Evolutionary conservation across 2,329 filamentous ascomycete species (phyloP), one percentile per base, ranked within the genome.

Genomic region (Ophiostoma perfectum): DNA sequence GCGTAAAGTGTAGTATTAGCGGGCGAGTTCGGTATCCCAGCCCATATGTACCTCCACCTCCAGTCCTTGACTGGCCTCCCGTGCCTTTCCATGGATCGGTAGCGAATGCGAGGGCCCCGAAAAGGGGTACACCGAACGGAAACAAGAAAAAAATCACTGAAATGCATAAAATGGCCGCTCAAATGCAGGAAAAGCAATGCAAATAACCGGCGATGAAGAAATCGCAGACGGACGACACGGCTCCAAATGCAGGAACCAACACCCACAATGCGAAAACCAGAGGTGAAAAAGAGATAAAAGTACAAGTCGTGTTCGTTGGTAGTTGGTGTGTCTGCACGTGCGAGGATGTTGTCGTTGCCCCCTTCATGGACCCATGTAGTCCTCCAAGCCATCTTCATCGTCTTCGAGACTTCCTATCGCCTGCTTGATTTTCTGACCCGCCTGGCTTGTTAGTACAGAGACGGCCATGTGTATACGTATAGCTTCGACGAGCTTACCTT

Each of bases 401-500:
- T 93, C 89, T 74, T 96, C 92, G 69, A 98, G 85, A 74, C 89
- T 90, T 81, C 98, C 94, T 80, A 99, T 97, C 18, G 92, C 93
- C 77, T 97, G 93, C 79, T 98, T 99, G 79, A 99, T 97, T 78
- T 93, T 90, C 71, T 91, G 90, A 72, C 92, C 93, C 74, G 94
- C 92, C 93, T 97, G 73, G 14, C 67, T 18, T 73, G 78, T 77
- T 67, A 67, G 69, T 16, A 49, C 6, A 52, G 63, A 6, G 12
- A 39, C 36, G 5, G 14, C 14, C 11, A 42, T 12, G 18, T 1
- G 7, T 11, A 58, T 27, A 42, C 47, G 7, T 42, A 39, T 8
- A 18, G 42, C 5, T 11, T 45, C n/a, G 27, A 7, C 8, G 64
- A 1, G 18, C 58, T 45, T 82, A 96, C 94, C 88, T 98, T 98